Evolutionary conservation across 1,284 basidiomycete genomes (phyloP), one percentile per base, ranked within the genome.

Genomic region (Ceratobasidium sp.): DNA sequence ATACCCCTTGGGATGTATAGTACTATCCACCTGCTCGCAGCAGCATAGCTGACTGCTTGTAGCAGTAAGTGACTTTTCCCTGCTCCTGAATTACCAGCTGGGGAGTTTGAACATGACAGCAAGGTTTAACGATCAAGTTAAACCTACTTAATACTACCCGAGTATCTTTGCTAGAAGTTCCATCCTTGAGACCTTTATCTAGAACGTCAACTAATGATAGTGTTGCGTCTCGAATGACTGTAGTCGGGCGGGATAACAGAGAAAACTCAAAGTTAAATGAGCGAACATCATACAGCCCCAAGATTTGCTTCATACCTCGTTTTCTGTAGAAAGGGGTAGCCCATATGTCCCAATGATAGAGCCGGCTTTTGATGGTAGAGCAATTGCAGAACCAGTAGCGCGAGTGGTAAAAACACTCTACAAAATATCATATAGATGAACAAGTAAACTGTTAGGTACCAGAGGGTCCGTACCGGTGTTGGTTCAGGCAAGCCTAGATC

Each of bases 11-110:
- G 96, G n/a, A 96, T 89, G 84, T 97, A 98, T 61, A 98, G 85
- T 39, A 97, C 95, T 53, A 97, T 88, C 94, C 95, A 98, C 18
- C 90, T 90, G 40, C 90, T 89, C 15, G 90, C 87, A 28, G 90
- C 83, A 18, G 92, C 93, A 80, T 96, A 93, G 44, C 94, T 89
- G 0, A 95, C 91, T 0, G 92, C 89, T 84, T 99, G 97, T 1
- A 97, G 86, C 28, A 98, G 86, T 26, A 96, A 85, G 80, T 90
- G 91, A 77, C 93, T 95, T 86, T 98, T 98, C 39, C 97, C 97
- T 77, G 90, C 91, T 1, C 97, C 97, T 7, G 89, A 80, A 1
- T 88, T 84, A n/a, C 97, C 97, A 80, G 91, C 94, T 95, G 78
- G 79, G 40, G 39, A 76, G 15, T 67, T n/a, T n/a, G 44, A 40